phyloP scores from a whole-genome alignment of 2,329 filamentous ascomycete species.

The Talaromyces marneffei region DNA sequence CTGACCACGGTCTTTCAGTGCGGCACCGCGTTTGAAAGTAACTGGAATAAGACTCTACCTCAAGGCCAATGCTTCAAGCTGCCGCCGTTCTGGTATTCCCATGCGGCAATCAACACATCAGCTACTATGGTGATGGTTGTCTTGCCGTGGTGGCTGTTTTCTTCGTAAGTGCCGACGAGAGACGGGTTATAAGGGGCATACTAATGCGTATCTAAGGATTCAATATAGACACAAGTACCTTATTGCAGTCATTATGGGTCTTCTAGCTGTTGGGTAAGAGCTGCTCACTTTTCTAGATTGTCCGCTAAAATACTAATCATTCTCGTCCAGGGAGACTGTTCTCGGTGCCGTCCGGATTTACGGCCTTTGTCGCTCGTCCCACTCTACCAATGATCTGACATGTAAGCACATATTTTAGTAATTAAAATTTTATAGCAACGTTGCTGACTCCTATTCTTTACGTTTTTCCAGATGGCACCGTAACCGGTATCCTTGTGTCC shows the following conservation, averaged over 20 bases:
- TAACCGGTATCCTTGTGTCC: constrained; percentile 1
- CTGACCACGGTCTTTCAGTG: constrained; percentile 2
- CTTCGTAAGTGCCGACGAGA: not conserved
- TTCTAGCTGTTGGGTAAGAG: not conserved
- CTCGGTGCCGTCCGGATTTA: constrained; percentile 4
- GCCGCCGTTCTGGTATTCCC: constrained; percentile 7
- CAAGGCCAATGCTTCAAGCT: not conserved
- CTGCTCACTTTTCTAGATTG: not conserved
- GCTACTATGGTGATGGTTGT: constrained; percentile 2
- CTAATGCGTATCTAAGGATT: not conserved
- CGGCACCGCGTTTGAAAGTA: not conserved
- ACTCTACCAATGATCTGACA: not conserved
- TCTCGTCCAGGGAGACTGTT: not conserved
- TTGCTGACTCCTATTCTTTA: not conserved
- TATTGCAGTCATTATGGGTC: constrained; percentile 3
- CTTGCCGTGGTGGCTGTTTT: constrained; percentile 7
- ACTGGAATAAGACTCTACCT: constrained; percentile 5
- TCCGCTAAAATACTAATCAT: not conserved
- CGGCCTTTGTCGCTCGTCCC: not conserved
- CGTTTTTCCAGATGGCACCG: not conserved
- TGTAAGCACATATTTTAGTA: not conserved
- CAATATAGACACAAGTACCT: constrained; percentile 2
- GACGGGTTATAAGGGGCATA: no score
- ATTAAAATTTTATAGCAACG: not conserved
- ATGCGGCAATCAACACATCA: constrained; percentile 1